A percentile compares a stretch with the other conserved stretches of the same genome.
Conservation (phyloP, 2,329 filamentous ascomycete genomes). For the Exophiala lecanii-corni region DNA sequence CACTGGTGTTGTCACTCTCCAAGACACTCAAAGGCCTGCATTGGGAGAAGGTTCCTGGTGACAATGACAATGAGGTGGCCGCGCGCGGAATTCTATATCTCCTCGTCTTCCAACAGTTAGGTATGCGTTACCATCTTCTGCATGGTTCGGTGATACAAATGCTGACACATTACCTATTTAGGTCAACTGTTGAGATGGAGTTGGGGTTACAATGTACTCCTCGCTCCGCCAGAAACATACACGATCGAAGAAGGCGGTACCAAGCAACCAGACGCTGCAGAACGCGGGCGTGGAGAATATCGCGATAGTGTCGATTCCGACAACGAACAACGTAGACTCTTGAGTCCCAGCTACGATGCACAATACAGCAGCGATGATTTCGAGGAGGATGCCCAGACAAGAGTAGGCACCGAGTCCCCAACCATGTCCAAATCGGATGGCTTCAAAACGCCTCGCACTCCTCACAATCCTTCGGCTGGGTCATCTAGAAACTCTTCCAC, state of each 20-base stretch:
- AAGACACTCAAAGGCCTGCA: conserved; percentile 88
- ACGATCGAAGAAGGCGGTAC: conserved; percentile 39
- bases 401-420: conserved; percentile 24
- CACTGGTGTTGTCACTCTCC: conserved; percentile 86
- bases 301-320: conserved; percentile 37
- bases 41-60: conserved; percentile 84
- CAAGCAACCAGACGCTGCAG: conserved; percentile 32
- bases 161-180: neutral
- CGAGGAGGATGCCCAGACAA: conserved; percentile 23
- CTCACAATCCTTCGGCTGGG: conserved; percentile 15
- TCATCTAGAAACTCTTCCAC: conserved; percentile 22
- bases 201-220: conserved; percentile 91
- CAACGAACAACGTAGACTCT: conserved; percentile 23
- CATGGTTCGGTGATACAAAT: too few species aligned
- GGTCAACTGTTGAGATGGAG: conserved; percentile 95
- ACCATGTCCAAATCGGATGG: conserved; percentile 24
- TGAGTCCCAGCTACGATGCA: conserved; percentile 22
- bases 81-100: conserved; percentile 93
- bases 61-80: conserved; percentile 92
- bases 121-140: neutral
- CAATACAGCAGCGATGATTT: conserved; percentile 18
- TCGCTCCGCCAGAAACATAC: conserved; percentile 70
- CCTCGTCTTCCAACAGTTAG: conserved; percentile 90
- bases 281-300: conserved; percentile 38
- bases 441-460: conserved; percentile 23